Base-by-base conservation (phyloP, 2,329 filamentous ascomycete species). In the Paraphaeosphaeria minitans region DNA sequence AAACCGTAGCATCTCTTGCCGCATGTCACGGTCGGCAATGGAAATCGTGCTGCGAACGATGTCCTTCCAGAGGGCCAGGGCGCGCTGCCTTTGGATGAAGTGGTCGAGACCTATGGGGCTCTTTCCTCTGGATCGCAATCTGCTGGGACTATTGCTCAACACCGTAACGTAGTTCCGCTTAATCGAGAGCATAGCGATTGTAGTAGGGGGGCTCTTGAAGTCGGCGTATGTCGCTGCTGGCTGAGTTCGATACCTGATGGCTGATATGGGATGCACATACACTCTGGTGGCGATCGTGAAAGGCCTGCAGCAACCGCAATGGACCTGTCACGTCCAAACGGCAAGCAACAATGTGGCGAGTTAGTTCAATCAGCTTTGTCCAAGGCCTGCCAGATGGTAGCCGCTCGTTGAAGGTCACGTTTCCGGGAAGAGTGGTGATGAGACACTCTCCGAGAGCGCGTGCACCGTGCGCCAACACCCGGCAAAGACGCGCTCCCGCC, bases 21-120 rank as follows among this genome's bases (percentile, higher is more conserved):
- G 66, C 14, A 68, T 70, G 8, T 60, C 56, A n/a, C 58, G 46
- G 27, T 77, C 72, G 13, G 71, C 61, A 12, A 77, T 75, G 43
- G 66, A 64, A 39, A 68, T 66, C 16, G 70, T 79, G n/a, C 78
- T 76, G 47, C 81, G 75, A 4, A 82, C 64, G 35, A 83, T 82
- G 4, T 81, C 75, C 43, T 79, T 77, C 79, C 81, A 84, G 42
- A 84, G 63, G 8, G 76, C 70, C 10, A 84, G 64, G 9, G 76
- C 80, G 48, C 79, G 77, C 55, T 80, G 76, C 53, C 80, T 75
- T 60, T 83, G 80, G 27, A 84, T 74, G 69, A 84, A 84, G 55
- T 74, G 73, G 46, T 77, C 73, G 21, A 77, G 68, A 35, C 73
- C 63, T 22, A 75, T 52, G 24, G 72, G 72, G 21, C 56, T 66